phyloP scores from a whole-genome alignment of 306 rosid species.

The Geum urbanum region DNA sequence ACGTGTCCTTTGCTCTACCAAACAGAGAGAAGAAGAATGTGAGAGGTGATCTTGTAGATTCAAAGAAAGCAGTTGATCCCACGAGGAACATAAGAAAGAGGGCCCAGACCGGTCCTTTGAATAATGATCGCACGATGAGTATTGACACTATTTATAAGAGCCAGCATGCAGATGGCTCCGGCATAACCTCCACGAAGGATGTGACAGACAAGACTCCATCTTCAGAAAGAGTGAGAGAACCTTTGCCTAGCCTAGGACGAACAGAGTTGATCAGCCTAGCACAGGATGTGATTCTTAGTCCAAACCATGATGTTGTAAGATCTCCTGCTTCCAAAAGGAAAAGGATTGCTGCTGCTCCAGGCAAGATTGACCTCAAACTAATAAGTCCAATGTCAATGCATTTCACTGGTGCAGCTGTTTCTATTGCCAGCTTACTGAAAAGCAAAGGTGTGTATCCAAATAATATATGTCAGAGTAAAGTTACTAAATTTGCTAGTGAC shows the following conservation, averaged over 20 bases:
- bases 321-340: slow-evolving; percentile 29
- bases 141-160: slow-evolving; percentile 20
- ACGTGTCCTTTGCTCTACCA: slow-evolving; percentile 28
- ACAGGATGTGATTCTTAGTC: slow-evolving; percentile 22
- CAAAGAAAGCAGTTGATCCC: slow-evolving; percentile 32
- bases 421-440: slow-evolving; percentile 21
- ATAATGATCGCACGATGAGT: slow-evolving; percentile 28
- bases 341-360: slow-evolving; percentile 32
- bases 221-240: slow-evolving; percentile 33
- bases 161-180: slow-evolving; percentile 36
- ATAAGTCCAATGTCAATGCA: slow-evolving; percentile 33
- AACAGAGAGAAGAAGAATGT: slow-evolving; percentile 22
- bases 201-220: slow-evolving; percentile 26
- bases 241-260: slow-evolving; percentile 36
- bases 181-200: slow-evolving; percentile 30
- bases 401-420: slow-evolving; percentile 21
- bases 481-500: neutral
- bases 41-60: slow-evolving; percentile 32
- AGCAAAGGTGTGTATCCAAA: slow-evolving; percentile 28
- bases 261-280: slow-evolving; percentile 32
- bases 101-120: slow-evolving; percentile 26
- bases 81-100: slow-evolving; percentile 34
- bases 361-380: slow-evolving; percentile 19
- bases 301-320: slow-evolving; percentile 18
- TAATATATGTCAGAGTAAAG: neutral